Conservation (phyloP, 2,329 filamentous ascomycete genomes). For the Diaporthe sp. region DNA sequence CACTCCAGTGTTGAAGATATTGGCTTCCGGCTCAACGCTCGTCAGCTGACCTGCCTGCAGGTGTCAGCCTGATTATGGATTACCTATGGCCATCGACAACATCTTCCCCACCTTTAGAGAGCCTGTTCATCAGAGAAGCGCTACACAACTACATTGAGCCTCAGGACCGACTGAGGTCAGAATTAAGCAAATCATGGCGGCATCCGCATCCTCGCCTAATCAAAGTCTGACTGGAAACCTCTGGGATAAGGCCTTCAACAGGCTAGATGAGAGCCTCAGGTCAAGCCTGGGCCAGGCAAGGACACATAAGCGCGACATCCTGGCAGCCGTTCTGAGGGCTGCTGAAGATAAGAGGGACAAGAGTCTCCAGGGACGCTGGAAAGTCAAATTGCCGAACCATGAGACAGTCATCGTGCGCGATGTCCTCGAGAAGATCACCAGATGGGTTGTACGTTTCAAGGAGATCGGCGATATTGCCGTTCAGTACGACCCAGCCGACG, state of each 20-base stretch:
- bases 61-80: too few species aligned
- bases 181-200: neutral
- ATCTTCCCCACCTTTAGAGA: neutral
- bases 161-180: neutral
- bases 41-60: too few species aligned
- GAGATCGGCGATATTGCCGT: too few species aligned
- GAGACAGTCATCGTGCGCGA: slow-evolving; percentile 6
- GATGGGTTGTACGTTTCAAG: slow-evolving; percentile 1
- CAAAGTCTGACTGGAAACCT: neutral
- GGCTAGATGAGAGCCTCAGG: neutral
- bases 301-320: neutral
- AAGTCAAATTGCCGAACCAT: neutral
- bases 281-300: neutral
- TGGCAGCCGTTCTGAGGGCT: neutral
- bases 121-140: neutral
- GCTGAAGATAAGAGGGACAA: neutral
- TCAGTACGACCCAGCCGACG: too few species aligned
- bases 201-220: neutral
- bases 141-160: neutral
- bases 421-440: slow-evolving; percentile 20
- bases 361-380: neutral
- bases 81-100: neutral
- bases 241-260: neutral
- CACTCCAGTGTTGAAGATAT: too few species aligned
- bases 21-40: too few species aligned